Percentiles rank a stretch among this genome's conserved stretches.
These are phyloP conservation scores for Kuraishia piskuri DNA, from an alignment of 805 yeast genomes.

Conservation along the genomic window DNA sequence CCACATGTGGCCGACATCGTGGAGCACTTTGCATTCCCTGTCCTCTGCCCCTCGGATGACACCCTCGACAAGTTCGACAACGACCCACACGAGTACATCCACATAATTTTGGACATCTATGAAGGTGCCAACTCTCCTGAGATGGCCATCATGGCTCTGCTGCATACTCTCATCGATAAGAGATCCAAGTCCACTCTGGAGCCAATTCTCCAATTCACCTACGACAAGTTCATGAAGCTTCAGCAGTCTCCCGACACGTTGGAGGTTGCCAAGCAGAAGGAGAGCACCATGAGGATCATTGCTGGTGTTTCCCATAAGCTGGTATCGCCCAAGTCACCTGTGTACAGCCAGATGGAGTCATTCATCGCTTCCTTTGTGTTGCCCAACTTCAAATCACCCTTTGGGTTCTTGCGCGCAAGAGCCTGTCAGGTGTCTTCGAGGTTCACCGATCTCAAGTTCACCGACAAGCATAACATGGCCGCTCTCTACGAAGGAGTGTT, in stretches of 20 bases:
- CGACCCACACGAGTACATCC: conserved; percentile 90
- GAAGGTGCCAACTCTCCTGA: conserved; percentile 63
- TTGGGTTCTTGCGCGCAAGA: conserved; percentile 68
- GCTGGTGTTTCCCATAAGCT: conserved; percentile 63
- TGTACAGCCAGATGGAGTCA: conserved; percentile 53
- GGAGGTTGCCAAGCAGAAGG: conserved; percentile 57
- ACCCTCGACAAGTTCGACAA: conserved; percentile 71
- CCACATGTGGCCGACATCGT: conserved; percentile 62
- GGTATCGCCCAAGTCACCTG: conserved; percentile 46
- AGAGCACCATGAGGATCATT: conserved; percentile 71
- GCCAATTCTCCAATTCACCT: conserved; percentile 53
- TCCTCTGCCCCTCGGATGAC: conserved; percentile 65
- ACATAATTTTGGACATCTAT: conserved; percentile 58
- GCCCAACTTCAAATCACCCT: conserved; percentile 59
- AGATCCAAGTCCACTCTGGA: conserved; percentile 52
- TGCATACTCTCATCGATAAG: conserved; percentile 65
- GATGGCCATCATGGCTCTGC: conserved; percentile 66
- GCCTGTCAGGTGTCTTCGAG: conserved; percentile 58
- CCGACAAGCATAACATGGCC: conserved; percentile 25
- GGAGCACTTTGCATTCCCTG: conserved; percentile 69
- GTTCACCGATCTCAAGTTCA: conserved; percentile 54
- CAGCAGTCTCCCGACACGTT: conserved; percentile 28
- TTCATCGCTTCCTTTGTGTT: conserved; percentile 57
- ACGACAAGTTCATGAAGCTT: conserved; percentile 35
- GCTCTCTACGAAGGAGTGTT: conserved; percentile 38